phyloP scores from a whole-genome alignment of 805 yeast species.

The Barnettozyma salicaria region DNA sequence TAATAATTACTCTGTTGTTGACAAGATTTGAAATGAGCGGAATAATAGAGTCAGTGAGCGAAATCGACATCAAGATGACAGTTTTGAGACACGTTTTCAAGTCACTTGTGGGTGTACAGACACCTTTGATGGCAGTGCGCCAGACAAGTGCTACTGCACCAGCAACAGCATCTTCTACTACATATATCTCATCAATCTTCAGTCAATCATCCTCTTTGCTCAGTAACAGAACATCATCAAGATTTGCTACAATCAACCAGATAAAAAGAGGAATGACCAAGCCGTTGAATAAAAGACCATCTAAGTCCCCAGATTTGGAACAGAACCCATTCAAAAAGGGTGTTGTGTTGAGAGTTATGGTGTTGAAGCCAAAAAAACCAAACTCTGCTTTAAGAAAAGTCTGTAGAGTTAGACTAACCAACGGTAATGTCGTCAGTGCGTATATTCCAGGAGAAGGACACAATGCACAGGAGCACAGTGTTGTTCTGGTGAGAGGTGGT shows the following conservation, averaged over 20 bases:
- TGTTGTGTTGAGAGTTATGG: slow-evolving; percentile 89
- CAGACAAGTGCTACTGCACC: slow-evolving; percentile 7
- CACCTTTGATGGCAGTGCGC: slow-evolving; percentile 10
- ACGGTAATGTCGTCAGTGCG: slow-evolving; percentile 84
- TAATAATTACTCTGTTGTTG: too few species aligned
- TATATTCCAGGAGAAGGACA: slow-evolving; percentile 99
- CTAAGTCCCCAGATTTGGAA: slow-evolving; percentile 77
- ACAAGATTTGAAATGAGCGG: too few species aligned
- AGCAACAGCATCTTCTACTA: slow-evolving; percentile 13
- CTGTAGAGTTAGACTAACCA: slow-evolving; percentile 86
- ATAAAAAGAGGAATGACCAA: slow-evolving; percentile 60
- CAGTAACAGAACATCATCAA: slow-evolving; percentile 16
- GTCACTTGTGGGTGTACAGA: slow-evolving; percentile 17
- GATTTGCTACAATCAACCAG: slow-evolving; percentile 69
- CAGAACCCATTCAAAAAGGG: slow-evolving; percentile 86
- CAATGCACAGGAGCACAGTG: slow-evolving; percentile 95
- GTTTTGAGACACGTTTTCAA: slow-evolving; percentile 22
- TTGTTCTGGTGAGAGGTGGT: slow-evolving; percentile 96
- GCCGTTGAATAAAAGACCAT: slow-evolving; percentile 40
- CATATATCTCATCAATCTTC: slow-evolving; percentile 9
- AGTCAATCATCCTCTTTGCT: background rate
- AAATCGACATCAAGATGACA: slow-evolving; percentile 10
- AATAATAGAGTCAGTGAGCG: background rate
- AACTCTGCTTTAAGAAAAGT: slow-evolving; percentile 98
- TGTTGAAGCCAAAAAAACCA: slow-evolving; percentile 95